Percentiles rank a stretch among this genome's conserved stretches.
Evolutionary conservation across 116 monocot genomes (phyloP).

Genomic region (Dioscorea cayenensis): DNA sequence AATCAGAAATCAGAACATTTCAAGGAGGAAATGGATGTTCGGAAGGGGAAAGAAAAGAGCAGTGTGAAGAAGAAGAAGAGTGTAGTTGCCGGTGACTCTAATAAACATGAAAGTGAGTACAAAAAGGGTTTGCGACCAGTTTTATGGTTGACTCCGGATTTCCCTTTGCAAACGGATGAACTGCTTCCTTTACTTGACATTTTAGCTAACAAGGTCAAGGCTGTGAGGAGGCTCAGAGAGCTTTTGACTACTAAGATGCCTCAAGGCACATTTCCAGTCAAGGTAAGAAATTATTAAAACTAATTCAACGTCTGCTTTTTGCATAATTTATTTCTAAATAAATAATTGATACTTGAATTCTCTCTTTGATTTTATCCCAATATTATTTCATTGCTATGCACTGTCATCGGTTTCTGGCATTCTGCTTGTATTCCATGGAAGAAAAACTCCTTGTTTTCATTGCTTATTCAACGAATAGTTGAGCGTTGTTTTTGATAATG

Average conservation of each 20-base stretch:
- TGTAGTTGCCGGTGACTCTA: constrained; percentile 42
- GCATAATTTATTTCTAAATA: background rate
- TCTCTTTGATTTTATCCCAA: background rate
- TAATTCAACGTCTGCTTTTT: background rate
- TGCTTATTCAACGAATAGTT: no score
- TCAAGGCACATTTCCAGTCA: constrained; percentile 93
- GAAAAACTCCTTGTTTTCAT: no score
- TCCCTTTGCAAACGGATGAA: constrained; percentile 83
- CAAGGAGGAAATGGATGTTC: constrained; percentile 35
- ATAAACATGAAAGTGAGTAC: constrained; percentile 88
- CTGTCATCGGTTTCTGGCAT: no score
- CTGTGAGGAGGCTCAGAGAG: constrained; percentile 93
- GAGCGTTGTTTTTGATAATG: no score
- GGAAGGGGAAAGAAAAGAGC: constrained; percentile 70
- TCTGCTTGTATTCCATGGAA: no score
- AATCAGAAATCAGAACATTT: constrained; percentile 29
- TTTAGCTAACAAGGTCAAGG: constrained; percentile 96
- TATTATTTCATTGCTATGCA: no score
- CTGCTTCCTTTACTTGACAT: constrained; percentile 91
- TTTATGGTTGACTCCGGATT: constrained; percentile 93
- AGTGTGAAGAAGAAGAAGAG: constrained; percentile 80
- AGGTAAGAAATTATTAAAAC: constrained; percentile 45
- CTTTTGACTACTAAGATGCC: constrained; percentile 94
- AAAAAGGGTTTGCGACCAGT: constrained; percentile 93
- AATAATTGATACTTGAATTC: background rate